These are phyloP conservation scores for Triticum timopheevii DNA, from an alignment of 176 grass and related monocot species.

Conservation along the genomic window DNA sequence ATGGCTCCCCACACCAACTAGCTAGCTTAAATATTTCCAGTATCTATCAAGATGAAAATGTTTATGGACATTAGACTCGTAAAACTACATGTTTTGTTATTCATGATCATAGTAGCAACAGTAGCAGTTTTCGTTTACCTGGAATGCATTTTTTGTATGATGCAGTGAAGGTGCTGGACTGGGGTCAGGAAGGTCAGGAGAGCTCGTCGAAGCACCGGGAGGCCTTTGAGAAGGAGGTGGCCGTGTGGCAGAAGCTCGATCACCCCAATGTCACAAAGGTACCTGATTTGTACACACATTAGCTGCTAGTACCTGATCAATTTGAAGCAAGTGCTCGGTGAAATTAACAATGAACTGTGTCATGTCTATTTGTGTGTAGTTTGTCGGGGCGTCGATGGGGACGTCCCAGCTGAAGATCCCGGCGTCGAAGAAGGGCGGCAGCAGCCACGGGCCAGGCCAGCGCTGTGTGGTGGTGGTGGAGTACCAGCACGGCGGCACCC, in stretches of 20 bases:
- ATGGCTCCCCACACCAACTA: background rate
- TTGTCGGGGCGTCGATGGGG: slow-evolving; percentile 83
- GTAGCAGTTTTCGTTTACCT: background rate
- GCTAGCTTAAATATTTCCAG: no score
- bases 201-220: slow-evolving; percentile 50
- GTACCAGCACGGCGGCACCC: slow-evolving; percentile 67
- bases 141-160: background rate
- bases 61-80: background rate
- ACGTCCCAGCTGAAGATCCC: slow-evolving; percentile 75
- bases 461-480: slow-evolving; percentile 80
- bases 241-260: slow-evolving; percentile 79
- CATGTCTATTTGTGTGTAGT: slow-evolving; percentile 27
- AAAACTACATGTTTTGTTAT: background rate
- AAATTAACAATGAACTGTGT: background rate
- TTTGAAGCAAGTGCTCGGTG: background rate
- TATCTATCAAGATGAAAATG: background rate
- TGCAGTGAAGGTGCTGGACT: slow-evolving; percentile 90
- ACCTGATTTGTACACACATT: background rate
- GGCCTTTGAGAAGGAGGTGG: slow-evolving; percentile 81
- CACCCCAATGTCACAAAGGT: slow-evolving; percentile 90
- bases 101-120: background rate
- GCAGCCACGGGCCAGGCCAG: slow-evolving; percentile 12
- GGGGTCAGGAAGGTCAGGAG: slow-evolving; percentile 60
- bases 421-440: slow-evolving; percentile 21
- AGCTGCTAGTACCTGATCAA: background rate